These are phyloP conservation scores for Roridomyces roridus DNA, from an alignment of 768 basidiomycete species.

Conservation along the genomic window DNA sequence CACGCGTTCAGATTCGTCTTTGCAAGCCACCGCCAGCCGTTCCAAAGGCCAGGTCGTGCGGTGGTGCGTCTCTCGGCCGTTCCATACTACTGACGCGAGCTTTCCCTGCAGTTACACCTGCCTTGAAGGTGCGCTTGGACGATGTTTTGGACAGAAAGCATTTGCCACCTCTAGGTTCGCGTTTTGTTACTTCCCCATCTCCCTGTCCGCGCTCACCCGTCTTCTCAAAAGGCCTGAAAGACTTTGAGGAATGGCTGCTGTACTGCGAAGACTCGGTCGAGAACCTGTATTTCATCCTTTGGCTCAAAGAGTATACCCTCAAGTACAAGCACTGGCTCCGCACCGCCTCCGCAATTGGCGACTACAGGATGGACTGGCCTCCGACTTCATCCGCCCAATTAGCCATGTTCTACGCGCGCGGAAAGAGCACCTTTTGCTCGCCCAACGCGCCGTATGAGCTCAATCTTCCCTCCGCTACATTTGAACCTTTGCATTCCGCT, in stretches of 20 bases:
- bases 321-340: slow-evolving; percentile 52
- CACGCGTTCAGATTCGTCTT: slow-evolving; percentile 49
- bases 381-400: slow-evolving; percentile 58
- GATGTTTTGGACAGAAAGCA: slow-evolving; percentile 80
- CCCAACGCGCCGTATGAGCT: slow-evolving; percentile 76
- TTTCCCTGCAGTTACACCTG: slow-evolving; percentile 59
- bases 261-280: slow-evolving; percentile 80
- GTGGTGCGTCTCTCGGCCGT: slow-evolving; percentile 38
- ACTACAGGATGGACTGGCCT: slow-evolving; percentile 42
- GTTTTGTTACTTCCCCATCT: too few species aligned
- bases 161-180: slow-evolving; percentile 73
- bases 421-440: slow-evolving; percentile 82
- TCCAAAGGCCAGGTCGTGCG: slow-evolving; percentile 71
- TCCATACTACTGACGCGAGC: slow-evolving; percentile 10
- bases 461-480: slow-evolving; percentile 67
- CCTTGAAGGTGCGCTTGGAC: slow-evolving; percentile 71
- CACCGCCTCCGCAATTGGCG: slow-evolving; percentile 37
- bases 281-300: slow-evolving; percentile 85
- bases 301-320: slow-evolving; percentile 75
- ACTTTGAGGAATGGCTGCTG: slow-evolving; percentile 81
- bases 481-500: slow-evolving; percentile 60
- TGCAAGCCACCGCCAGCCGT: slow-evolving; percentile 75
- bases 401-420: slow-evolving; percentile 78
- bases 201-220: too few species aligned
- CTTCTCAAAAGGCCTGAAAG: slow-evolving; percentile 73